phyloP scores from a whole-genome alignment of 306 rosid genomes.

The Carpinus viminea region DNA sequence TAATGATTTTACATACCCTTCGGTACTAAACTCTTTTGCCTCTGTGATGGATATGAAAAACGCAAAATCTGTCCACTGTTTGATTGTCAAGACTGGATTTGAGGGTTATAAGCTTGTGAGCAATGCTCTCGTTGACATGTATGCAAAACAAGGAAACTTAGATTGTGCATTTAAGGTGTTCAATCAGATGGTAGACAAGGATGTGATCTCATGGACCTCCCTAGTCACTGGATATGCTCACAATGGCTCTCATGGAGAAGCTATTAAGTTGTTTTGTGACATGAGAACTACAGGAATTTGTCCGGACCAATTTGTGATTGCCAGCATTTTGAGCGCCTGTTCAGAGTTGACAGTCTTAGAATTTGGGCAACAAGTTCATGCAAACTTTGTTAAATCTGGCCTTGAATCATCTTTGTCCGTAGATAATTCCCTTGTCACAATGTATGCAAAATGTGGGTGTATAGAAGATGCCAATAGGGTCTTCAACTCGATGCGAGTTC shows the following conservation, averaged over 20 bases:
- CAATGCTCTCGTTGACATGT: slow-evolving; percentile 89
- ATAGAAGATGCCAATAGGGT: slow-evolving; percentile 66
- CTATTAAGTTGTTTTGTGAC: slow-evolving; percentile 57
- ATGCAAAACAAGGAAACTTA: slow-evolving; percentile 65
- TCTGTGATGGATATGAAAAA: slow-evolving; percentile 37
- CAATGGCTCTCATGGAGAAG: slow-evolving; percentile 65
- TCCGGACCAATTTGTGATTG: slow-evolving; percentile 67
- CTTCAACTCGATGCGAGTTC: slow-evolving; percentile 59
- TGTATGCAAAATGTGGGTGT: slow-evolving; percentile 95
- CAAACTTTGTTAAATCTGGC: slow-evolving; percentile 61
- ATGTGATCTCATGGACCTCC: slow-evolving; percentile 93
- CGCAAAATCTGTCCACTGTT: slow-evolving; percentile 56
- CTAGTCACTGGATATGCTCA: slow-evolving; percentile 79
- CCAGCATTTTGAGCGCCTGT: slow-evolving; percentile 78
- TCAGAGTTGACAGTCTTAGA: slow-evolving; percentile 75
- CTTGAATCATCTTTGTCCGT: slow-evolving; percentile 55
- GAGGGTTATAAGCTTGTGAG: slow-evolving; percentile 62
- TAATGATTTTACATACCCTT: slow-evolving; percentile 83
- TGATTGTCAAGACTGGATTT: slow-evolving; percentile 73
- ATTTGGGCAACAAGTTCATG: slow-evolving; percentile 82
- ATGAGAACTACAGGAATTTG: slow-evolving; percentile 66
- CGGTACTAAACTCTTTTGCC: slow-evolving; percentile 62
- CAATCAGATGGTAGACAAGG: slow-evolving; percentile 58
- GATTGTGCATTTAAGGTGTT: slow-evolving; percentile 59
- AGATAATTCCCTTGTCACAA: slow-evolving; percentile 74